phyloP scores from a whole-genome alignment of 495 filamentous ascomycete genomes.

The Penicillium nucicola region DNA sequence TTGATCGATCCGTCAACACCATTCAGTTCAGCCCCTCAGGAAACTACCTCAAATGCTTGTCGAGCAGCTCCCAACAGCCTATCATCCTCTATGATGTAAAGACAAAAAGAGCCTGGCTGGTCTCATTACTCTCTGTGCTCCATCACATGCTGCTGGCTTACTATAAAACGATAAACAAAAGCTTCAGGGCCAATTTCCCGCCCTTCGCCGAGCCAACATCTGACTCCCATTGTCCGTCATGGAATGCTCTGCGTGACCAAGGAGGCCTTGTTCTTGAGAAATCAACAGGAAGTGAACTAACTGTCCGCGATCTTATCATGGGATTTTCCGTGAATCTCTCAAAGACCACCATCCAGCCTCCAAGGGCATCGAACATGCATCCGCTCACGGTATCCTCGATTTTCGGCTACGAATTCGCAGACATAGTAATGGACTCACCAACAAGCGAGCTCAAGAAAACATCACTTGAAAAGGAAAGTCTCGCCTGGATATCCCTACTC shows the following conservation, averaged over 20 bases:
- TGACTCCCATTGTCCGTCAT: background rate
- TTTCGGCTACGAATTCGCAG: conserved; percentile 14
- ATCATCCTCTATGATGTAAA: conserved; percentile 9
- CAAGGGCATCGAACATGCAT: background rate
- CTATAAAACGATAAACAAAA: background rate
- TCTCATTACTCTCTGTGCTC: conserved; percentile 5
- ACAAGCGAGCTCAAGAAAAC: background rate
- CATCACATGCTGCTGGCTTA: conserved; percentile 14
- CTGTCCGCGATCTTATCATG: conserved; percentile 3
- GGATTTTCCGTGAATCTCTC: conserved; percentile 5
- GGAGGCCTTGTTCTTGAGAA: background rate
- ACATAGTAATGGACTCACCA: conserved; percentile 7
- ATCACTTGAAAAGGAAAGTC: background rate
- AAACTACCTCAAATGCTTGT: conserved; percentile 10
- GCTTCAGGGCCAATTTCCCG: background rate
- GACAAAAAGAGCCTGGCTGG: conserved; percentile 10
- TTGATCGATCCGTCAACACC: background rate
- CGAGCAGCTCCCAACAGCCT: background rate
- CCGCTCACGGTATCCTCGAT: background rate
- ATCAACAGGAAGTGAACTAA: background rate
- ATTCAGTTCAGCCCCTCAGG: background rate
- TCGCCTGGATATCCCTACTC: background rate
- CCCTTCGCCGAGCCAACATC: background rate
- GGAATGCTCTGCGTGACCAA: background rate
- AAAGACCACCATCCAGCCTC: background rate